These are phyloP conservation scores for Sclerotinia glacialis DNA, from an alignment of 2,329 filamentous ascomycete genomes.

Conservation along the genomic window DNA sequence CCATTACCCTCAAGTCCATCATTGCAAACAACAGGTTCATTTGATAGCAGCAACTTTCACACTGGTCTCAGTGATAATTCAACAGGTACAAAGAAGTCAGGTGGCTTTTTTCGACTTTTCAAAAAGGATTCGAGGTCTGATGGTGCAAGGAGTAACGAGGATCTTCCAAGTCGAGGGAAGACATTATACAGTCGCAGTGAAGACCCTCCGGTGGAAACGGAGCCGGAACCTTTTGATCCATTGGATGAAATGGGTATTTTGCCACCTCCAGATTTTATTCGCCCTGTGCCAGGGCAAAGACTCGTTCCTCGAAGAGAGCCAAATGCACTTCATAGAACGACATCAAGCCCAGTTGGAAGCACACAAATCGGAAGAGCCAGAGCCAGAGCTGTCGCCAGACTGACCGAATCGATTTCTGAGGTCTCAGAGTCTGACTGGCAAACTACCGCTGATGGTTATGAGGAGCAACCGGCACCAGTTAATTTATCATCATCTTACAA, in stretches of 20 bases:
- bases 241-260: not conserved
- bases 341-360: not conserved
- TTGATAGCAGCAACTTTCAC: slow-evolving; percentile 6
- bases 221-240: not conserved
- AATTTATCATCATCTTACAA: slow-evolving; percentile 3
- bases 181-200: slow-evolving; percentile 4
- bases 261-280: slow-evolving; percentile 14
- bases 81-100: slow-evolving; percentile 1
- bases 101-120: slow-evolving; percentile 4
- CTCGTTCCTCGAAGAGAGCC: slow-evolving; percentile 13
- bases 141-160: not conserved
- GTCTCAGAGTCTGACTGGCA: slow-evolving; percentile 12
- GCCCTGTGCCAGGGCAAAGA: slow-evolving; percentile 9
- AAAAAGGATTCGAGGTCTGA: slow-evolving; percentile 1
- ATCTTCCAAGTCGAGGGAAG: not conserved
- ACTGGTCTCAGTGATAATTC: not conserved
- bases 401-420: slow-evolving; percentile 7
- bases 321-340: not conserved
- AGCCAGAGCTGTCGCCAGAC: not conserved
- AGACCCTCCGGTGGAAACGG: not conserved
- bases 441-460: not conserved
- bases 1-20: slow-evolving; percentile 5
- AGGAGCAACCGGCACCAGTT: not conserved
- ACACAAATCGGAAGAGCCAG: slow-evolving; percentile 12
- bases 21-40: slow-evolving; percentile 7